Evolutionary conservation across 805 yeast species (phyloP).

Genomic region (Pichia cephalocereana): DNA sequence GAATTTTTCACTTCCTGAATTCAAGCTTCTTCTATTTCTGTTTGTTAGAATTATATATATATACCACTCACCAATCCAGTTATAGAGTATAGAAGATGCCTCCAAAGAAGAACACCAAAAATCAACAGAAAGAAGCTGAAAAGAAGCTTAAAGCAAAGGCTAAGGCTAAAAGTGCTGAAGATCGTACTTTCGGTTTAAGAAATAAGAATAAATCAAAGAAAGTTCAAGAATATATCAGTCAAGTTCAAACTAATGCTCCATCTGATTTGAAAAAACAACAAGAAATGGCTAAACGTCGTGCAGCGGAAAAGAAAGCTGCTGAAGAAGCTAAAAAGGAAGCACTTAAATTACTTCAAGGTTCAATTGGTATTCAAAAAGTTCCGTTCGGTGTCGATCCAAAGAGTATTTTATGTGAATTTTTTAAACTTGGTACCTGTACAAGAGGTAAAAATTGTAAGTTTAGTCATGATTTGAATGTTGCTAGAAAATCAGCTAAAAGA

Average conservation of each 20-base stretch:
- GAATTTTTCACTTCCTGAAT: too few species aligned
- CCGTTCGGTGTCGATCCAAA: conserved; percentile 98
- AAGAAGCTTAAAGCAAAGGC: conserved; percentile 56
- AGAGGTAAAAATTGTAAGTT: conserved; percentile 85
- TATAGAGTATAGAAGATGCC: conserved; percentile 6
- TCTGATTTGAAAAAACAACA: conserved; percentile 34
- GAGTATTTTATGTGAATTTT: conserved; percentile 80
- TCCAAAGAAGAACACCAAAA: conserved; percentile 53
- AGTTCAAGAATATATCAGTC: conserved; percentile 66
- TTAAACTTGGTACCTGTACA: conserved; percentile 76
- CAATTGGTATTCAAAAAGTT: conserved; percentile 68
- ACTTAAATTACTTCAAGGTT: conserved; percentile 58
- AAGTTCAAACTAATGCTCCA: conserved; percentile 56
- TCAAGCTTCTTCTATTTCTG: too few species aligned
- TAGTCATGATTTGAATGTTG: conserved; percentile 79
- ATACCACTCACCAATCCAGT: too few species aligned
- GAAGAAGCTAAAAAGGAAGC: conserved; percentile 88
- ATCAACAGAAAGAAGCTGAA: conserved; percentile 40
- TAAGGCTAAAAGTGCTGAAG: conserved; percentile 55
- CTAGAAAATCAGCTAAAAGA: conserved; percentile 80
- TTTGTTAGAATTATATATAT: too few species aligned
- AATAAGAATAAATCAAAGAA: conserved; percentile 91
- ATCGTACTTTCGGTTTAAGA: conserved; percentile 92
- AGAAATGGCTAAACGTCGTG: conserved; percentile 52
- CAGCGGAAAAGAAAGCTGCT: conserved; percentile 84